Base-by-base conservation (phyloP, 2,329 filamentous ascomycete genomes). In the Fusarium palustre region DNA sequence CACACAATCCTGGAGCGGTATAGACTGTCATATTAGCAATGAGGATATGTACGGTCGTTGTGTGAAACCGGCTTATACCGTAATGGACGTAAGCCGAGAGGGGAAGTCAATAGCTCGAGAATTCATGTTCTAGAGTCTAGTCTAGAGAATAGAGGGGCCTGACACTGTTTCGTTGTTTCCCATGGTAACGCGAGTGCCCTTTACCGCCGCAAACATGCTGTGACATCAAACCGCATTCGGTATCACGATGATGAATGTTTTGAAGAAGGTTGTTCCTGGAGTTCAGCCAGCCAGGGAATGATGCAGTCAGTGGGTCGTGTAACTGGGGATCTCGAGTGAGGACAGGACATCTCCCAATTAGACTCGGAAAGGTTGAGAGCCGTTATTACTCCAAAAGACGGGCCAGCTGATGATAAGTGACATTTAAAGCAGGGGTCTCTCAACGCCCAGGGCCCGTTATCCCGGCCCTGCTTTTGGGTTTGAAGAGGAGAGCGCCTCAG, bases 151-250 rank as follows among this genome's bases (percentile, higher is more conserved):
- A 46, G 59, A 46, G 49, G 59, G 45, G 64, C 53, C 31, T 43
- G 55, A 66, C 58, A 63, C 56, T 58, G 55, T 60, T 64, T 52
- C 38, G 30, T 48, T 56, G 63, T 74, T 38, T 65, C 71, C 71
- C 58, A 63, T 69, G 55, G 67, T 69, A 74, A 74, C 71, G 71
- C 24, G 34, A 59, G 41, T 53, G 41, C 43, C 53, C 31, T 48
- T 56, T 42, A 39, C 47, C 55, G 63, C 67, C 58, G 59, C 31
- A 57, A 64, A 55, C 55, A 64, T 55, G 24, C 20, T 60, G 47
- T 48, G 55, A 61, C 47, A 50, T 45, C 53, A 66, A 68, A 54
- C 58, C 54, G 52, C 54, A 58, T 55, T 54, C n/a, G 50, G 55
- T 59, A 50, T 64, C 55, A 55, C 52, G 57, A 49, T 64, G 45